These are phyloP conservation scores for Sequoiadendron giganteum DNA, from an alignment of 75 land plant species.

Conservation along the genomic window DNA sequence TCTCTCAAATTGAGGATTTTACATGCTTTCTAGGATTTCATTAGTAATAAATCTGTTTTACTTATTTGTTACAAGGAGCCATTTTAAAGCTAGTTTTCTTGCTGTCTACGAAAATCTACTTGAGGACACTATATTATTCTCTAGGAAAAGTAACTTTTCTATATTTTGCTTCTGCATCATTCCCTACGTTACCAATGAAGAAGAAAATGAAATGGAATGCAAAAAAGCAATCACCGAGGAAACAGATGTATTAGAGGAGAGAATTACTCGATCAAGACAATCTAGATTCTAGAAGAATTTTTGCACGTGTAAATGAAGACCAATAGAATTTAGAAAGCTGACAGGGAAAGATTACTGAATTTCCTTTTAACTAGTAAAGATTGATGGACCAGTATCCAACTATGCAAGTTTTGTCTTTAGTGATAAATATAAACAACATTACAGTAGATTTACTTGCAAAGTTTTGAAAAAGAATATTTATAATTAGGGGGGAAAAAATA, in stretches of 20 bases:
- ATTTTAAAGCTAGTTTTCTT: background rate
- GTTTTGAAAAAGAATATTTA: no score
- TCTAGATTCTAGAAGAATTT: no score
- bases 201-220: background rate
- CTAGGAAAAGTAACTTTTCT: no score
- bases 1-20: background rate
- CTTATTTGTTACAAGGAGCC: background rate
- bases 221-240: background rate
- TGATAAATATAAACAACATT: background rate
- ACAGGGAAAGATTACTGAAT: background rate
- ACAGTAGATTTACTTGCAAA: background rate
- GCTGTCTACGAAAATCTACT: no score
- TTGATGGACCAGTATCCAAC: background rate
- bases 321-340: background rate
- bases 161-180: background rate
- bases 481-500: no score
- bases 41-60: no score
- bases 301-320: no score
- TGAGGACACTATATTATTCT: no score
- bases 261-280: background rate
- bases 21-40: background rate
- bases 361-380: background rate
- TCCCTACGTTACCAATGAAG: background rate
- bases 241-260: background rate
- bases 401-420: background rate